Conservation (phyloP, 352 stramenopile species). For the Phytophthora rubi region DNA sequence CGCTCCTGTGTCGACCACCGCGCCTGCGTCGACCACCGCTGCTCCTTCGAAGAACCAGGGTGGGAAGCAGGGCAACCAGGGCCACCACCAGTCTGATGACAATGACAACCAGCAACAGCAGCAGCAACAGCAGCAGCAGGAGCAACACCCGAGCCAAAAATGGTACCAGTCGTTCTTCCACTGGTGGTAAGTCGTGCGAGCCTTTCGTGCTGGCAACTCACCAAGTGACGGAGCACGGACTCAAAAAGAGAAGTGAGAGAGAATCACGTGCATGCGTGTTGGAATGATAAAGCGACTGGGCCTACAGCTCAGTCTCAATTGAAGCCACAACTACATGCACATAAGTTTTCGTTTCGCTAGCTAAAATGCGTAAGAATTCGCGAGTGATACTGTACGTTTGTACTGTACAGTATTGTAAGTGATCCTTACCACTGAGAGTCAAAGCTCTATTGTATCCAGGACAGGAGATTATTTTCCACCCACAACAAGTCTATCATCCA, state of each 20-base stretch:
- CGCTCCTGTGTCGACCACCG: not conserved
- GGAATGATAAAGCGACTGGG: slow-evolving; percentile 1
- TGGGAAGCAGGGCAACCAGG: not conserved
- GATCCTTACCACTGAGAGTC: no score
- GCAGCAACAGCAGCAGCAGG: slow-evolving; percentile 14
- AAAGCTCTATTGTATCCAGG: no score
- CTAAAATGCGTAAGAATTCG: not conserved
- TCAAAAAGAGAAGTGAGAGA: slow-evolving; percentile 3
- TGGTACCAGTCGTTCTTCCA: slow-evolving; percentile 13
- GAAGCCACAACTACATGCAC: slow-evolving; percentile 19
- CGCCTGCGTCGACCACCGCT: slow-evolving; percentile 4
- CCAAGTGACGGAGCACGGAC: not conserved
- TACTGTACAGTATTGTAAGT: not conserved
- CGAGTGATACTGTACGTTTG: not conserved
- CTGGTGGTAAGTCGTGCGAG: slow-evolving; percentile 15
- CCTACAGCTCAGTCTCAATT: slow-evolving; percentile 15
- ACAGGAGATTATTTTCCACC: not conserved
- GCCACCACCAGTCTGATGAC: not conserved
- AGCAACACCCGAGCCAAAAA: slow-evolving; percentile 2
- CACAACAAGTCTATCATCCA: not conserved
- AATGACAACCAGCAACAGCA: slow-evolving; percentile 6
- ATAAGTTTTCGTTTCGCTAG: not conserved
- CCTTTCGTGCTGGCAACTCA: not conserved
- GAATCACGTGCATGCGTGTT: slow-evolving; percentile 20
- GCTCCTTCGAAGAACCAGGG: slow-evolving; percentile 3